These are phyloP conservation scores for Penicillium samsonianum DNA, from an alignment of 495 filamentous ascomycete genomes.

Conservation along the genomic window DNA sequence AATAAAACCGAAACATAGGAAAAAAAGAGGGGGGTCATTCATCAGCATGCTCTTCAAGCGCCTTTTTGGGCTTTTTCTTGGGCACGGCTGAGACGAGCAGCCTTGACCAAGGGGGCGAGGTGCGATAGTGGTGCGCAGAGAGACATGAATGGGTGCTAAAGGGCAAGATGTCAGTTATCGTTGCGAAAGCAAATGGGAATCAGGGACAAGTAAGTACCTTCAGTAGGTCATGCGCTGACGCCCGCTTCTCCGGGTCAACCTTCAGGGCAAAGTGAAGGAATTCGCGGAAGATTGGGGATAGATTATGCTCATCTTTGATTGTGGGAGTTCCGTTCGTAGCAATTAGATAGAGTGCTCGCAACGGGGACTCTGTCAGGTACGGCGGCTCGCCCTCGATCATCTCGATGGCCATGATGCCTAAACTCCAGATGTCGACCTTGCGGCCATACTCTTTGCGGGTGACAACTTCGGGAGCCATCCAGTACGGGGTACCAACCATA, in stretches of 20 bases:
- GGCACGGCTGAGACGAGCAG: slow-evolving; percentile 77
- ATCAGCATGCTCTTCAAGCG: slow-evolving; percentile 51
- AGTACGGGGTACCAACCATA: slow-evolving; percentile 98
- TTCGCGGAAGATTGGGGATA: slow-evolving; percentile 80
- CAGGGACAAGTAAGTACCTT: slow-evolving; percentile 58
- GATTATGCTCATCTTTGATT: slow-evolving; percentile 87
- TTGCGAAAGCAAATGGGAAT: slow-evolving; percentile 7
- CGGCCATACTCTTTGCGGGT: slow-evolving; percentile 97
- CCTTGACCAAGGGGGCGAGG: slow-evolving; percentile 80
- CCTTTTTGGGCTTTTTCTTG: slow-evolving; percentile 78
- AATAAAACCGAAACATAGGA: slow-evolving; percentile 23
- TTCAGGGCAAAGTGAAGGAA: slow-evolving; percentile 89
- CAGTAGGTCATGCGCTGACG: slow-evolving; percentile 88
- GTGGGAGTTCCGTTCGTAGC: slow-evolving; percentile 94
- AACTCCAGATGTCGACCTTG: slow-evolving; percentile 97
- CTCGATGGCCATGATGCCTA: slow-evolving; percentile 99
- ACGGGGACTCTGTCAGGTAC: slow-evolving; percentile 91
- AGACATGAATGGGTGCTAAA: slow-evolving; percentile 86
- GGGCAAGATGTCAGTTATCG: slow-evolving; percentile 29
- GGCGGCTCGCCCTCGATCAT: slow-evolving; percentile 99
- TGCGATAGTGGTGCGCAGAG: slow-evolving; percentile 71
- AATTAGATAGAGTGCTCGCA: slow-evolving; percentile 92
- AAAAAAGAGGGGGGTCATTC: slow-evolving; percentile 15
- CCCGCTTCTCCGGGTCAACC: slow-evolving; percentile 95
- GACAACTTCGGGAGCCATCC: slow-evolving; percentile 99